These are phyloP conservation scores for Phytophthora fragariaefolia DNA, from an alignment of 352 stramenopile species.

Conservation along the genomic window DNA sequence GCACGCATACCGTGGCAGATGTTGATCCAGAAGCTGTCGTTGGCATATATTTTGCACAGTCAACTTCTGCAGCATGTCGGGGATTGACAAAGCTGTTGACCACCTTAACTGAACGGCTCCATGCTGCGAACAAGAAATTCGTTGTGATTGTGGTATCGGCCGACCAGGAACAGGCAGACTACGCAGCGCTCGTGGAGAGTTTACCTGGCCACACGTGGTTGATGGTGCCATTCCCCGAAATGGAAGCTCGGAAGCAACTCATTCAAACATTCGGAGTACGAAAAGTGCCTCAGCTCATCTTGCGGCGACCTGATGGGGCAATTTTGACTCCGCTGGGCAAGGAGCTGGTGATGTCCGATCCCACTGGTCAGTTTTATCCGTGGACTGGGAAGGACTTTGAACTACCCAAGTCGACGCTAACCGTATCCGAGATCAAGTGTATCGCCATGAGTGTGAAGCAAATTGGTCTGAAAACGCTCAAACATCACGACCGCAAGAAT, in stretches of 20 bases:
- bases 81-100: constrained; percentile 63
- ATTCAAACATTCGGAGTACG: constrained; percentile 68
- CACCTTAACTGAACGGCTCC: constrained; percentile 52
- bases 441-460: constrained; percentile 78
- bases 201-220: constrained; percentile 68
- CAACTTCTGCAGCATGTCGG: constrained; percentile 52
- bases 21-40: constrained; percentile 67
- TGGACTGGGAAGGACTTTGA: constrained; percentile 63
- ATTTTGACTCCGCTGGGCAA: constrained; percentile 78
- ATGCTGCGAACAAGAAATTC: constrained; percentile 54
- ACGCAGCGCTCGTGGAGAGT: constrained; percentile 53
- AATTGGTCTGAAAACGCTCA: constrained; percentile 76
- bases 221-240: constrained; percentile 77
- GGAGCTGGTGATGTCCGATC: constrained; percentile 71
- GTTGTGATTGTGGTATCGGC: constrained; percentile 80
- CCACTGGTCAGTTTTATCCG: constrained; percentile 64
- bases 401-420: constrained; percentile 57
- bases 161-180: constrained; percentile 72
- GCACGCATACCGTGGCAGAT: constrained; percentile 60
- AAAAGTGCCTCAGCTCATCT: constrained; percentile 65
- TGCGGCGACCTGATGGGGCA: constrained; percentile 56
- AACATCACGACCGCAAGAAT: constrained; percentile 53
- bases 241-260: constrained; percentile 73
- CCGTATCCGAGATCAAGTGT: constrained; percentile 64
- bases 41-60: constrained; percentile 78